phyloP scores from a whole-genome alignment of 306 rosid species.

The Dalbergia oliveri region DNA sequence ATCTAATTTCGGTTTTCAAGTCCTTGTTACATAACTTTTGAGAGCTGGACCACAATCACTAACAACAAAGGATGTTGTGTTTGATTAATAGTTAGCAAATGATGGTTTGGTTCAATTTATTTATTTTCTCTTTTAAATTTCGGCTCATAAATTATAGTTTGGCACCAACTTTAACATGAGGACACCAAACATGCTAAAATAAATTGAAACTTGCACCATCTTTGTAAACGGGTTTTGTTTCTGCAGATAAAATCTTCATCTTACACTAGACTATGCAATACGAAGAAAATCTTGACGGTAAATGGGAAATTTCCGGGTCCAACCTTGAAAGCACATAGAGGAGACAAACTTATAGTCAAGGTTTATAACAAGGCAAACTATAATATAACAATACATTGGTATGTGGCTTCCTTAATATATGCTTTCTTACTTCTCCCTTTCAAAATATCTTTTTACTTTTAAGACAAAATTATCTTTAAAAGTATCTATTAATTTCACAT shows the following conservation, averaged over 20 bases:
- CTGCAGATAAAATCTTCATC: constrained; percentile 59
- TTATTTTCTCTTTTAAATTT: too few relatives aligned
- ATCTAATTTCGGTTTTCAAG: background rate
- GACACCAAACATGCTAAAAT: too few relatives aligned
- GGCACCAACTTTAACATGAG: too few relatives aligned
- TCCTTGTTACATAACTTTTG: background rate
- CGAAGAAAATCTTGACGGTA: constrained; percentile 66
- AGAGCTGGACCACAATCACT: background rate
- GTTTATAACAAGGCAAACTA: constrained; percentile 57
- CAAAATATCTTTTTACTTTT: too few relatives aligned
- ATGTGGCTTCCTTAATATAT: constrained; percentile 21
- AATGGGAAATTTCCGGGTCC: constrained; percentile 75
- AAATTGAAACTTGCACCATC: background rate
- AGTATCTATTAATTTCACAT: too few relatives aligned
- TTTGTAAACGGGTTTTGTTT: background rate
- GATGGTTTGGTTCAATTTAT: too few relatives aligned
- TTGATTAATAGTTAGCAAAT: too few relatives aligned
- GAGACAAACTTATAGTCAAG: constrained; percentile 60
- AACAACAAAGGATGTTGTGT: background rate
- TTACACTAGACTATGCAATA: constrained; percentile 62
- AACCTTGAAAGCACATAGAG: constrained; percentile 53
- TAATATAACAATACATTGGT: constrained; percentile 73
- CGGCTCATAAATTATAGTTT: too few relatives aligned
- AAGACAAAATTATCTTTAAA: too few relatives aligned
- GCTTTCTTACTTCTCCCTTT: too few relatives aligned